Conservation (phyloP, 1,284 basidiomycete species). For the Mycena sp. region DNA sequence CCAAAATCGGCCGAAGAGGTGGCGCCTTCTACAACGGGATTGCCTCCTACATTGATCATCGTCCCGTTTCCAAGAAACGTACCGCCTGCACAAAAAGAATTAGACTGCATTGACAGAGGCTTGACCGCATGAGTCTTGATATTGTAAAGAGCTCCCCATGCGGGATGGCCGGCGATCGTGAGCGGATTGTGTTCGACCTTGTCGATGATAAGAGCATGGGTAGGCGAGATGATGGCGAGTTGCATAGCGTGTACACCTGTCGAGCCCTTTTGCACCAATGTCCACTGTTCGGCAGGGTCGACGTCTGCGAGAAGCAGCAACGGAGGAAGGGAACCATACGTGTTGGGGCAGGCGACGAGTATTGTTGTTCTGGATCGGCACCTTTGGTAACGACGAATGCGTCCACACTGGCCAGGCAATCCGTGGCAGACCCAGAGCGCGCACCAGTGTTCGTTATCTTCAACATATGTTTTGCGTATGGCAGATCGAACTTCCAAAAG, state of each 20-base stretch:
- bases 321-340: slow-evolving; percentile 20
- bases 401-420: slow-evolving; percentile 62
- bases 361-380: slow-evolving; percentile 9
- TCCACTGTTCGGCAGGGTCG: slow-evolving; percentile 50
- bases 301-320: slow-evolving; percentile 36
- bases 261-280: slow-evolving; percentile 63
- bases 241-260: slow-evolving; percentile 88
- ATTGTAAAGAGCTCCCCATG: slow-evolving; percentile 83
- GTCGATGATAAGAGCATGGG: slow-evolving; percentile 79
- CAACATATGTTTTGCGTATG: slow-evolving; percentile 63
- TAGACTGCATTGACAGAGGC: slow-evolving; percentile 75
- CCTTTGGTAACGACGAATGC: slow-evolving; percentile 72
- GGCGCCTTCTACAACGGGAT: slow-evolving; percentile 71
- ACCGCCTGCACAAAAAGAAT: slow-evolving; percentile 91
- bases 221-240: slow-evolving; percentile 71
- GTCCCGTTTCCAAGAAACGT: slow-evolving; percentile 81
- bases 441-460: slow-evolving; percentile 67
- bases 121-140: slow-evolving; percentile 68
- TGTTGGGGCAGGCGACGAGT: slow-evolving; percentile 1
- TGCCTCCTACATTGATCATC: slow-evolving; percentile 80
- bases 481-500: slow-evolving; percentile 68
- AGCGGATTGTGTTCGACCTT: slow-evolving; percentile 88
- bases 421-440: slow-evolving; percentile 46
- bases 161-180: slow-evolving; percentile 74
- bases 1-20: slow-evolving; percentile 79